phyloP scores from a whole-genome alignment of 2,329 filamentous ascomycete species.

The Cordyceps cateniannulata region DNA sequence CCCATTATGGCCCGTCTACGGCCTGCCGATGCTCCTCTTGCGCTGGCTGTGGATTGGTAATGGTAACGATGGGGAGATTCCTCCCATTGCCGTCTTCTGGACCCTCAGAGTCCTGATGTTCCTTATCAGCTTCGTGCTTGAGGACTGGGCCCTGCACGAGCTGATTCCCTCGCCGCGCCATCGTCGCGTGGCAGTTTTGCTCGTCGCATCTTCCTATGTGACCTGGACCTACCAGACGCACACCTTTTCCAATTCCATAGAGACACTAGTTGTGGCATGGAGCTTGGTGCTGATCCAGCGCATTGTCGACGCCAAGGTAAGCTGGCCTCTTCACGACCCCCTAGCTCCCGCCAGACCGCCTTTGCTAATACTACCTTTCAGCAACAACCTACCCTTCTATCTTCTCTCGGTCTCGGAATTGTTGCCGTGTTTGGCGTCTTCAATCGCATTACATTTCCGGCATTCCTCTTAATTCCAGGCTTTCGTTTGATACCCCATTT shows the following conservation, averaged over 20 bases:
- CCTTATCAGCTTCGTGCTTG: constrained; percentile 86
- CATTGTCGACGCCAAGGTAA: constrained; percentile 72
- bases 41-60: constrained; percentile 90
- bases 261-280: constrained; percentile 90
- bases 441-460: constrained; percentile 95
- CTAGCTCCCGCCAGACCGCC: constrained; percentile 4
- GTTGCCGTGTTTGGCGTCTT: constrained; percentile 83
- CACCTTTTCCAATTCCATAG: constrained; percentile 95
- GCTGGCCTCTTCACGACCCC: constrained; percentile 20
- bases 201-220: constrained; percentile 94
- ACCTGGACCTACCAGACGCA: constrained; percentile 99
- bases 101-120: constrained; percentile 87
- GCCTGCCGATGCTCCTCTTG: constrained; percentile 84
- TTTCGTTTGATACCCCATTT: constrained; percentile 82
- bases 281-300: constrained; percentile 85
- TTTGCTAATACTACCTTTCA: constrained; percentile 31
- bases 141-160: constrained; percentile 96
- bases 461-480: constrained; percentile 80
- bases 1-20: constrained; percentile 92
- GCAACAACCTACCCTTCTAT: constrained; percentile 69
- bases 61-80: constrained; percentile 66
- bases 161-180: constrained; percentile 69
- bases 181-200: constrained; percentile 66
- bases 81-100: constrained; percentile 86
- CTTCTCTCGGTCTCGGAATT: constrained; percentile 72